A percentile compares a stretch with the other conserved stretches of the same genome.
These are phyloP conservation scores for Vitis cinerea DNA, from an alignment of 164 flowering plant genomes.

Conservation along the genomic window DNA sequence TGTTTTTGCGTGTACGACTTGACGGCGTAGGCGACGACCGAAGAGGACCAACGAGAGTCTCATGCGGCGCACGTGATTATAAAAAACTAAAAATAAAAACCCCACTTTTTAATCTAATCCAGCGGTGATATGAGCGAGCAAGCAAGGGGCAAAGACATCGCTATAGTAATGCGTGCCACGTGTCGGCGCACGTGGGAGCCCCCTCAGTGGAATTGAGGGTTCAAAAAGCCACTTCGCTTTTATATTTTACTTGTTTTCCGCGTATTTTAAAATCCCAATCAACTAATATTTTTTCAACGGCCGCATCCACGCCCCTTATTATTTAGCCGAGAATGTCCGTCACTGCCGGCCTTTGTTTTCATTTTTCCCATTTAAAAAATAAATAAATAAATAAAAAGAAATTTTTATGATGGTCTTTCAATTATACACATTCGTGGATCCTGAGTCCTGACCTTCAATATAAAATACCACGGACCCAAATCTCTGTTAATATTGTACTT, in stretches of 20 bases:
- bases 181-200: constrained; percentile 37
- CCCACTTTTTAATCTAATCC: neutral
- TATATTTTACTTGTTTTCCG: neutral
- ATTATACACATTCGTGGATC: no score
- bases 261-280: no score
- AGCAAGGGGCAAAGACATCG: constrained; percentile 24
- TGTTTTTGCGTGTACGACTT: constrained; percentile 15
- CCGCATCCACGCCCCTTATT: constrained; percentile 7
- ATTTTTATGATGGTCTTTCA: neutral
- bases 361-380: neutral
- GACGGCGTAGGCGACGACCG: constrained; percentile 12
- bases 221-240: constrained; percentile 13
- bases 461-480: no score
- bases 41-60: constrained; percentile 2
- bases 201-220: constrained; percentile 9
- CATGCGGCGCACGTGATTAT: constrained; percentile 26
- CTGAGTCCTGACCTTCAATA: no score
- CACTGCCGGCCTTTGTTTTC: constrained; percentile 35
- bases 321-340: constrained; percentile 25
- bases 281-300: neutral
- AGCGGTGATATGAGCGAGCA: constrained; percentile 11
- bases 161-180: constrained; percentile 26
- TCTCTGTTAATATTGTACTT: no score
- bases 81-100: neutral
- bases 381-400: no score